A percentile compares a stretch with the other conserved stretches of the same genome.
These are phyloP conservation scores for Grosmannia huntii DNA, from an alignment of 2,329 filamentous ascomycete species.

Conservation along the genomic window DNA sequence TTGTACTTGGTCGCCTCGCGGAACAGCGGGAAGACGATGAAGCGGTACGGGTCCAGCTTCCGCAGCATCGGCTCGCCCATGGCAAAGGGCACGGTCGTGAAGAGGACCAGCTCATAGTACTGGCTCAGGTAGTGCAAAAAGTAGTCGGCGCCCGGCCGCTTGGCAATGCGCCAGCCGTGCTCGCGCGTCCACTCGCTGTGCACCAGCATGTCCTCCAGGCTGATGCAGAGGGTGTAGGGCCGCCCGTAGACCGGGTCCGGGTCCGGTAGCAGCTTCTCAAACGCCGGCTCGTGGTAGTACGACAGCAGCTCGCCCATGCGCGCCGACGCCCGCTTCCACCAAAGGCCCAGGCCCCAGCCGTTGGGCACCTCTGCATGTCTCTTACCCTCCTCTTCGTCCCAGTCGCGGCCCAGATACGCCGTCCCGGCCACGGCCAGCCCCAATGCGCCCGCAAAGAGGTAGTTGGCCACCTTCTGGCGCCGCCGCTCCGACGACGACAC, in stretches of 20 bases:
- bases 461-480: conserved; percentile 62
- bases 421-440: conserved; percentile 43
- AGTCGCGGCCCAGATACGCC: conserved; percentile 75
- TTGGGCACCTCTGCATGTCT: conserved; percentile 58
- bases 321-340: conserved; percentile 70
- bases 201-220: conserved; percentile 83
- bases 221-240: conserved; percentile 86
- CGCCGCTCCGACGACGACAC: conserved; percentile 82
- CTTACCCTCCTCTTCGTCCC: conserved; percentile 66
- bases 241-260: conserved; percentile 66
- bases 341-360: conserved; percentile 62
- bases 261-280: conserved; percentile 82
- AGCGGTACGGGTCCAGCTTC: conserved; percentile 89
- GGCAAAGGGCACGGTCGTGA: conserved; percentile 75
- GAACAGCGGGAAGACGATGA: conserved; percentile 91
- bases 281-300: conserved; percentile 94
- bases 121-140: conserved; percentile 93
- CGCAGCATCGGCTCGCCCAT: conserved; percentile 79
- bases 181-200: conserved; percentile 92
- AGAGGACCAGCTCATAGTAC: conserved; percentile 95
- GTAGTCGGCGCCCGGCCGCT: conserved; percentile 91
- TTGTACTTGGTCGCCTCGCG: conserved; percentile 96
- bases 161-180: conserved; percentile 89
- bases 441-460: conserved; percentile 53
- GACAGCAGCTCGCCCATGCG: conserved; percentile 63